Base-by-base conservation (phyloP, 768 basidiomycete genomes). In the Suillus hirtellus region DNA sequence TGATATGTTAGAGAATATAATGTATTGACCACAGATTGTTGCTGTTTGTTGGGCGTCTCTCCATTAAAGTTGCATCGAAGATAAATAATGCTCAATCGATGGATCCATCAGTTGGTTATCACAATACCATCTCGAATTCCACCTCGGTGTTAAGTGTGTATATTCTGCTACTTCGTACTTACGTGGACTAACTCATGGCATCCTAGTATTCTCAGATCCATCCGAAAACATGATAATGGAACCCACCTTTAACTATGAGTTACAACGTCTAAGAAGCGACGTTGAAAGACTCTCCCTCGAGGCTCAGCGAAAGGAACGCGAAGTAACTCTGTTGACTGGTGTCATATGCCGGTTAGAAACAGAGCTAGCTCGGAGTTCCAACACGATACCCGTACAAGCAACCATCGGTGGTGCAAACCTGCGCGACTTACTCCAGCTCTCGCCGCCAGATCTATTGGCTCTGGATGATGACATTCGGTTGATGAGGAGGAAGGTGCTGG, bases 251-350 rank as follows among this genome's bases (percentile, higher is more conserved):
- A 6, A n/a, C 5, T 7, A 6, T 19, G 34, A 53, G 35, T 53
- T 35, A 35, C 52, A 5, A 53, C 52, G 52, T 7, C 52, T 53
- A 7, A 35, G 52, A 53, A 53, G 52, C 6, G 52, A 53, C 6
- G 52, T 53, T 6, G 52, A 53, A n/a, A 53, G 52, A 53, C 52
- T 53, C 52, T 34, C 52, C 52, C 52, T 53, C 6, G 52, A 53
- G 34, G 52, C 52, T 53, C 52, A 53, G 19, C 34, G 35, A n/a
- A 53, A 53, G 19, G 52, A 53, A 35, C 52, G 34, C 34, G 52
- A 53, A 35, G 52, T 35, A 11, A 4, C 52, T n/a, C 35, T 53
- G 34, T 53, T 53, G 19, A 53, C 34, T 12, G 52, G 52, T 53
- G 52, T 35, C 19, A 53, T 53, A 53, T 53, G 31, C 19, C 52